Evolutionary conservation across 306 rosid species (phyloP), one percentile per base, ranked within the genome.

Genomic region (Cucumis sativus): DNA sequence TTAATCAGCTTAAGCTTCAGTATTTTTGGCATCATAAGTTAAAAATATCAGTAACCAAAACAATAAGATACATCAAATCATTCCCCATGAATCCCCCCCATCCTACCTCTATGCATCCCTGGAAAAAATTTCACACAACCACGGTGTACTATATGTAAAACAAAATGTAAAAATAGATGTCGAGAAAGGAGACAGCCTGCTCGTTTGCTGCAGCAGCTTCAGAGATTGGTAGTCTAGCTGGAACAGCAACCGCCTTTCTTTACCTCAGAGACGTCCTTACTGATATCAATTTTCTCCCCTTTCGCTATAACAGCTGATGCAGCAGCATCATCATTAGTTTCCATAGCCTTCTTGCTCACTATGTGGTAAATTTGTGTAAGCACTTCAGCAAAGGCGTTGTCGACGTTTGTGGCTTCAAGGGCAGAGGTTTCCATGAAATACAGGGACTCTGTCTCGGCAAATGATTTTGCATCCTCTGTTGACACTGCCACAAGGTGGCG

Each of bases 391-490:
- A 88, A 88, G 8, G 91, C 86, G 3, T 76, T 78, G 66, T 88
- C 89, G 52, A 88, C 89, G 4, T 88, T 88, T 21, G 83, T 88
- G 18, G 91, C 79, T 67, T 88, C 91, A 3, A 88, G 86, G 10
- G 91, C 91, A 43, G 91, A 88, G 20, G 91, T 88, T 80, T 88
- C 91, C 84, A 87, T 85, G 84, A 87, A 87, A 80, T 79, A 87
- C 43, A 87, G 88, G 47, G 87, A 81, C 72, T 87, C 91, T 35
- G 41, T 75, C 80, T 88, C 87, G 0, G 91, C 87, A 73, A 83
- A 88, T n/a, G 88, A 79, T 30, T 78, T 83, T 52, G 79, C 91
- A 21, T 85, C 91, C 74, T 85, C 91, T 0, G 84, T 85, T 64
- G 89, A 70, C 74, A 85, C 89, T 1, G 91, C 91, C 57, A 83